A percentile compares a stretch with the other conserved stretches of the same genome.
These are phyloP conservation scores for Otatea glauca DNA, from an alignment of 176 grass and related monocot species.

Conservation along the genomic window DNA sequence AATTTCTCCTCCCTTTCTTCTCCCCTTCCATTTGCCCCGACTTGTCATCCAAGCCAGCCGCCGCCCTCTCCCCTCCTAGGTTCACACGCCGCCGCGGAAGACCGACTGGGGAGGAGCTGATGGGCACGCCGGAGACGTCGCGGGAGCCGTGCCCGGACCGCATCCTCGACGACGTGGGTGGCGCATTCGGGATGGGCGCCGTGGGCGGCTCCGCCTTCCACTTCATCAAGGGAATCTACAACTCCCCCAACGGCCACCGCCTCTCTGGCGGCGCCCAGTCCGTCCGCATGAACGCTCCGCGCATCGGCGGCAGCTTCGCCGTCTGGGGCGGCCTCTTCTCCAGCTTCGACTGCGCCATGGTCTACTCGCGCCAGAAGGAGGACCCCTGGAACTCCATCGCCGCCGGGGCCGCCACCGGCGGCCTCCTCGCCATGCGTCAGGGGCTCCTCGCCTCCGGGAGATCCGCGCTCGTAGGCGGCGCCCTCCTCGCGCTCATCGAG, in stretches of 20 bases:
- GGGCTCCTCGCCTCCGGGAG: slow-evolving; percentile 30
- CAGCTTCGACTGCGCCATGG: slow-evolving; percentile 75
- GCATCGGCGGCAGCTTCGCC: slow-evolving; percentile 63
- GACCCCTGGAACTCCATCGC: slow-evolving; percentile 91
- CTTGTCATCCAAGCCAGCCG: slow-evolving; percentile 20
- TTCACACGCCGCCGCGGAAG: neutral
- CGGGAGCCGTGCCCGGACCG: slow-evolving; percentile 78
- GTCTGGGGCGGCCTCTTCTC: slow-evolving; percentile 80
- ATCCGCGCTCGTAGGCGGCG: slow-evolving; percentile 48
- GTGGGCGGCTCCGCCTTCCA: slow-evolving; percentile 65
- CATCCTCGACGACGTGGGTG: slow-evolving; percentile 74
- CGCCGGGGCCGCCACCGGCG: slow-evolving; percentile 66
- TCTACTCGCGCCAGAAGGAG: slow-evolving; percentile 75
- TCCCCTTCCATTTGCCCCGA: neutral
- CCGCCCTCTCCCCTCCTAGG: neutral
- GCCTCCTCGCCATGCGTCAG: slow-evolving; percentile 59
- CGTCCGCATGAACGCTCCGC: slow-evolving; percentile 62
- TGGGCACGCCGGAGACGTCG: slow-evolving; percentile 44
- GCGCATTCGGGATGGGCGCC: slow-evolving; percentile 70
- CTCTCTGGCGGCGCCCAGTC: slow-evolving; percentile 52
- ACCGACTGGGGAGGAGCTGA: neutral
- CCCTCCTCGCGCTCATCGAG: slow-evolving; percentile 70
- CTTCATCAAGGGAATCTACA: slow-evolving; percentile 66
- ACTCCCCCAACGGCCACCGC: slow-evolving; percentile 73
- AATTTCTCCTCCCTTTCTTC: neutral